Evolutionary conservation across 139 green algal genomes (phyloP), one percentile per base, ranked within the genome.

Genomic region (Chlamydomonas applanata): DNA sequence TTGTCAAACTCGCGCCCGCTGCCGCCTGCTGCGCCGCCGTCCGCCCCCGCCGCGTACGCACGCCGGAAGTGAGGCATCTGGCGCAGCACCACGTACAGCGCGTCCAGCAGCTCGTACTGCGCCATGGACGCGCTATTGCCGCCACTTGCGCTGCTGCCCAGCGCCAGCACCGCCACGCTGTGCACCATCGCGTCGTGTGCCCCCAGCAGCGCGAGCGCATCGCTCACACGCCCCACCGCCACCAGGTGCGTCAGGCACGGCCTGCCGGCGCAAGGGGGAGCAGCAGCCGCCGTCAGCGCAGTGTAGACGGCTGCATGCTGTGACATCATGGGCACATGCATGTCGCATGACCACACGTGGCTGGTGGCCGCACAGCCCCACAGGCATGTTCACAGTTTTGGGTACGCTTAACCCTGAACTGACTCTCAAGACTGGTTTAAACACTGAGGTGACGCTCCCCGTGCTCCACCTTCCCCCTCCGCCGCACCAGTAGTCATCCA

Each of bases 121-220:
- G 3, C 27, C 74, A 76, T 73, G 35, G 22, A 49, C 25, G n/a
- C 25, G 49, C 75, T 57, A 54, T 57, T 45, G 45, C 45, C 45
- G 68, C 76, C 30, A 57, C 66, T 45, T 30, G 27, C 59, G 29
- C 22, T 13, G 32, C 66, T 16, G n/a, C 59, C 59, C 24, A 36
- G 59, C 59, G 29, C 40, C 40, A 49, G 7, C 40, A 49, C 52
- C 35, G 35, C 35, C 36, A 69, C 35, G 25, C 24, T 40, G 19
- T 32, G 49, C 53, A 7, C 3, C 69, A 40, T 40, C 16, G 61
- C 68, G 5, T 68, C 60, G 61, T 91, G 88, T 34, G 81, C 52
- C 14, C 75, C 76, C 74, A 93, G 75, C 69, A 93, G 74, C 33
- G 81, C 67, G 25, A 88, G 56, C 22, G 88, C 89, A 29, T 85